Evolutionary conservation across 805 yeast genomes (phyloP), one percentile per base, ranked within the genome.

Genomic region (Metschnikowia corniflorae): DNA sequence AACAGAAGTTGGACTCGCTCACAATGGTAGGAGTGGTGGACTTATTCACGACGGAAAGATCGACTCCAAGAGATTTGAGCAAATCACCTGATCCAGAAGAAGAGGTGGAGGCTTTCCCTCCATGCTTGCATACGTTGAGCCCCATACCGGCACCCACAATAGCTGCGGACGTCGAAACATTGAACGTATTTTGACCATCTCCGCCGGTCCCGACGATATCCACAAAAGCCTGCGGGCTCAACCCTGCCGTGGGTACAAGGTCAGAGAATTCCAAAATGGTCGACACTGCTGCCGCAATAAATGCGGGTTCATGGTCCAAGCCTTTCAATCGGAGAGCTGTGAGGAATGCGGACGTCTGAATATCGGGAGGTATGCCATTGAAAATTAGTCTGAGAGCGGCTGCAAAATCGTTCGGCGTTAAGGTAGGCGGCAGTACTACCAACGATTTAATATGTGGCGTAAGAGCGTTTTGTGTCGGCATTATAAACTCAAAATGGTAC

Each of bases 151-250:
- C 86, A 0, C 88, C 93, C 2, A 93, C 88, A 31, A 93, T 87
- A 1, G 97, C 97, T 1, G 96, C 71, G 2, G 97, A 86, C 0
- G 98, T 93, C 12, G 95, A 83, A 2, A 93, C 98, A 51, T 93
- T 93, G 66, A 93, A 93, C 0, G 99, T 93, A 57, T 93, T 83
- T 55, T 93, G 96, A 2, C 96, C 96, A 57, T 93, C 99, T 12
- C 99, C 99, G 18, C 99, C 99, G 0, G 99, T 93, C 2, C 99
- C 99, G 5, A 93, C 99, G 20, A 93, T 86, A 58, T 93, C 99
- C 5, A 82, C 70, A 48, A 74, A 82, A 0, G 83, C 83, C 1
- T 58, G 60, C 1, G 63, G 50, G 26, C 73, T 75, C 10, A 75
- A 73, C 1, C 53, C 48, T 6, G 61, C 51, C 2, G 70, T 57